Conservation (phyloP, 2,329 filamentous ascomycete species). For the Fusarium mexicanum region DNA sequence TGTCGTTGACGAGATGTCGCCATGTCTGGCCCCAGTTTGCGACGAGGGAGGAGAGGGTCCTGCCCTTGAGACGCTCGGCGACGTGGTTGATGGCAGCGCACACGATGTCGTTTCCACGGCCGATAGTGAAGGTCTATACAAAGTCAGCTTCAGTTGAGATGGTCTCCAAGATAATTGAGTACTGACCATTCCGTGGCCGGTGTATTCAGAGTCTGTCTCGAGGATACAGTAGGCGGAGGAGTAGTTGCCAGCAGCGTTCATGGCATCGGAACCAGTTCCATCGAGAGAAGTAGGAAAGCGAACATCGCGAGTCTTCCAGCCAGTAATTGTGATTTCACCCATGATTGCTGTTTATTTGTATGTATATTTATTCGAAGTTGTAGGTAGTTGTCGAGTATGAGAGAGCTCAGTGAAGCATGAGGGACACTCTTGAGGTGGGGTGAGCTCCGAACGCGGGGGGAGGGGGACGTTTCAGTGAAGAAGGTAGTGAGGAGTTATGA, state of each 20-base stretch:
- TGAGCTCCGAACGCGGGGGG: constrained; percentile 38
- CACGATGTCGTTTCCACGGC: constrained; percentile 91
- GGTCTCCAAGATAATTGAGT: neutral
- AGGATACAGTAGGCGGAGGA: constrained; percentile 95
- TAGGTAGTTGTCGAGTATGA: neutral
- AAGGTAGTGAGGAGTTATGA: neutral
- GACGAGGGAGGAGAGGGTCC: constrained; percentile 80
- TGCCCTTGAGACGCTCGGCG: constrained; percentile 77
- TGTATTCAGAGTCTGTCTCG: constrained; percentile 76
- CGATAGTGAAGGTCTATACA: constrained; percentile 78
- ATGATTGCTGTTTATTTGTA: constrained; percentile 19
- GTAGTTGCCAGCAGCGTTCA: constrained; percentile 95
- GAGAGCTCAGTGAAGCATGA: constrained; percentile 22
- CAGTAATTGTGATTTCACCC: constrained; percentile 74
- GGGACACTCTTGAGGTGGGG: constrained; percentile 25
- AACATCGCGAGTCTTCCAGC: constrained; percentile 77
- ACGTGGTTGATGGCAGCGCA: constrained; percentile 85
- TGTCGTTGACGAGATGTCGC: constrained; percentile 91
- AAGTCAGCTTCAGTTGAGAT: neutral
- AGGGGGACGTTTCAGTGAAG: constrained; percentile 13
- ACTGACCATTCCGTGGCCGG: constrained; percentile 81
- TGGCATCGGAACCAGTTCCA: constrained; percentile 96
- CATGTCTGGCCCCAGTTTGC: constrained; percentile 87
- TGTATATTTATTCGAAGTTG: neutral
- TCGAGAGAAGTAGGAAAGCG: constrained; percentile 91